A percentile compares a stretch with the other conserved stretches of the same genome.
Evolutionary conservation across 352 stramenopile genomes (phyloP).

Genomic region (Hyaloperonospora brassicae): DNA sequence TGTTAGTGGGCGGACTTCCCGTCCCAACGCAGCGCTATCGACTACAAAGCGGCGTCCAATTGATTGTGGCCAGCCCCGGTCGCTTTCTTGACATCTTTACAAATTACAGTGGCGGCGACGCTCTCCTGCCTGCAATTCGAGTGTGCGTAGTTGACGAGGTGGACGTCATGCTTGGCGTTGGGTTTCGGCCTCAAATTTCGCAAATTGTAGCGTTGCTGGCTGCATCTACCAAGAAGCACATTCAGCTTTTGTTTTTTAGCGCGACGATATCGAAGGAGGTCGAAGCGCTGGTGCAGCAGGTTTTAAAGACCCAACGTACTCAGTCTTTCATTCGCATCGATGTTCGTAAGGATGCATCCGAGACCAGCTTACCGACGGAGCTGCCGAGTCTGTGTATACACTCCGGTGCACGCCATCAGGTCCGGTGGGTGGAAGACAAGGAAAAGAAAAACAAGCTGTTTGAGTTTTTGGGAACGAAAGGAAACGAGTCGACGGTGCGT

Average conservation of each 20-base stretch:
- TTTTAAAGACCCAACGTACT: conserved; percentile 12
- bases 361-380: not conserved
- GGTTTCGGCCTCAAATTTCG: conserved; percentile 42
- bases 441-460: conserved; percentile 57
- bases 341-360: conserved; percentile 14
- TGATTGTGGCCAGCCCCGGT: conserved; percentile 61
- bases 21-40: conserved; percentile 64
- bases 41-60: conserved; percentile 42
- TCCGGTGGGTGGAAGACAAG: conserved; percentile 50
- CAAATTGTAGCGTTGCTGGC: conserved; percentile 39
- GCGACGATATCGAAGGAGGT: conserved; percentile 46
- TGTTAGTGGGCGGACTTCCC: conserved; percentile 56
- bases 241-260: conserved; percentile 55
- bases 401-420: conserved; percentile 24
- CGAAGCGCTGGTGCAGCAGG: conserved; percentile 32
- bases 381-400: conserved; percentile 20
- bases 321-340: conserved; percentile 28
- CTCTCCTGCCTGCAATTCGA: conserved; percentile 16
- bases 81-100: conserved; percentile 51
- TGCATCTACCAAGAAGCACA: not conserved
- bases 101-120: conserved; percentile 20
- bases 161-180: conserved; percentile 60
- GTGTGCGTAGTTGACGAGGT: conserved; percentile 66
- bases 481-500: conserved; percentile 40
- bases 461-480: conserved; percentile 25